Evolutionary conservation across 768 basidiomycete genomes (phyloP).

Genomic region (Termitomyces sp.): DNA sequence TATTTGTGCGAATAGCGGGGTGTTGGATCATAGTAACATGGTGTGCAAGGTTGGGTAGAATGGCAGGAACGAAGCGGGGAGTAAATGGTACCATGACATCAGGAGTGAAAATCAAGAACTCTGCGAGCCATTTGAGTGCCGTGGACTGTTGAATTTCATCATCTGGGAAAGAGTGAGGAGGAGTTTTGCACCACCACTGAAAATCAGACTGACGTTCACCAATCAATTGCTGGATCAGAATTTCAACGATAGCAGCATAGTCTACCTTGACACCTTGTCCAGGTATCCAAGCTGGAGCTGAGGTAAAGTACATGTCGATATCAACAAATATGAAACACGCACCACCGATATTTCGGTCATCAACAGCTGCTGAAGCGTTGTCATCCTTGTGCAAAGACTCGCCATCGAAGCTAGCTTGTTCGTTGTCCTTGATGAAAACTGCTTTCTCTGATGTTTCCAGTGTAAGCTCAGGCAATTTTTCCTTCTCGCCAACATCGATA

Average conservation of each 20-base stretch:
- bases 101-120: constrained; percentile 81
- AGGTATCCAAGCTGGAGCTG: constrained; percentile 70
- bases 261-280: constrained; percentile 93
- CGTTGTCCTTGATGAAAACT: constrained; percentile 49
- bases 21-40: constrained; percentile 85
- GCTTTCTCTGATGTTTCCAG: constrained; percentile 53
- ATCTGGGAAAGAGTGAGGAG: constrained; percentile 40
- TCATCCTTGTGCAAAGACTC: constrained; percentile 41
- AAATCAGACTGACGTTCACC: constrained; percentile 59
- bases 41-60: constrained; percentile 92
- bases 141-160: constrained; percentile 94
- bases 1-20: constrained; percentile 83
- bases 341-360: constrained; percentile 65
- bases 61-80: constrained; percentile 86
- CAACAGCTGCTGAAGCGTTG: constrained; percentile 33
- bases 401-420: constrained; percentile 31
- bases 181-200: background rate
- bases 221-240: constrained; percentile 82
- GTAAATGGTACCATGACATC: constrained; percentile 95
- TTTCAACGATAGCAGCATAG: constrained; percentile 89
- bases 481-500: constrained; percentile 30
- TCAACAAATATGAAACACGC: constrained; percentile 12
- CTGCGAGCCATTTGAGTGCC: constrained; percentile 89
- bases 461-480: constrained; percentile 54
- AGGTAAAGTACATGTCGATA: constrained; percentile 8